Evolutionary conservation across 2,329 filamentous ascomycete species (phyloP), one percentile per base, ranked within the genome.

Genomic region (Xylariales sp.): DNA sequence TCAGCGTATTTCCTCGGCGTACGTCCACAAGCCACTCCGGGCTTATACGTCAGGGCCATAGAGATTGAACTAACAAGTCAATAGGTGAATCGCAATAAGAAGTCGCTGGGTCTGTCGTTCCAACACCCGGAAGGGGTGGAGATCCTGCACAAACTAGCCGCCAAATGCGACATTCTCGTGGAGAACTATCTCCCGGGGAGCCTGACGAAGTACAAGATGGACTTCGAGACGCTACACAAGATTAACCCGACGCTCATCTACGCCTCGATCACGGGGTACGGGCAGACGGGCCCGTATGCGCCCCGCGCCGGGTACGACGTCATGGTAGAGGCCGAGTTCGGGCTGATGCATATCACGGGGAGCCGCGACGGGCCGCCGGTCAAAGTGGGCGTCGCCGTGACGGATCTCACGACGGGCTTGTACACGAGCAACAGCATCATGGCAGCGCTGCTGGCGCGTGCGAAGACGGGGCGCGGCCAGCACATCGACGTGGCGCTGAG

Each of bases 251-350:
- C 85, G 5, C 85, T 99, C 54, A 93, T 99, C 73, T 99, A 99
- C 77, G 94, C 95, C 14, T 97, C 93, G 73, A 97, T 99, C 74
- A 99, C 96, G 0, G 96, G 96, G 0, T 99, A 98, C 77, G 96
- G 96, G 1, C 96, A 99, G 78, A 97, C 93, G 0, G 96, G 96
- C 0, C 96, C 96, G 0, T 97, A 97, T 80, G 89, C 91, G 5
- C 88, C 90, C 71, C 87, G 96, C 14, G 94, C 96, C 3, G 96
- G 96, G 4, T 99, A 99, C 84, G 96, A 99, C 80, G 96, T 99
- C 73, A 99, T 99, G 95, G 95, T 99, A 10, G 96, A 99, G 83
- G 96, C 96, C 67, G 96, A 98, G 79, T 94, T 99, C 82, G 96
- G 96, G 0, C 83, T 99, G 64, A 99, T 99, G 96, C 96, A 99